Evolutionary conservation across 2,329 filamentous ascomycete species (phyloP).

Genomic region (Macrophomina tecta): DNA sequence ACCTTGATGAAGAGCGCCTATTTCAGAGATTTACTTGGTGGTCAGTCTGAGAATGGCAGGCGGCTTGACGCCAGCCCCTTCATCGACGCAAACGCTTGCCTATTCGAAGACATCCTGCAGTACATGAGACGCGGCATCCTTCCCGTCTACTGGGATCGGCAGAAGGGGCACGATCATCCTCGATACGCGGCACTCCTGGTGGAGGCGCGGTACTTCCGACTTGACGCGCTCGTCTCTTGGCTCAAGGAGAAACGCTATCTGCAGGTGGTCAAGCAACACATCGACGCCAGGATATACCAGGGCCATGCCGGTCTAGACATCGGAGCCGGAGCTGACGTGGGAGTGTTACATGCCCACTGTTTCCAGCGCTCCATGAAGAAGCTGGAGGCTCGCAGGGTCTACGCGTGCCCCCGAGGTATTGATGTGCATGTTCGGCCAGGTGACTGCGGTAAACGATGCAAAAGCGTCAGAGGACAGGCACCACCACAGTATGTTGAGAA

Average conservation of each 20-base stretch:
- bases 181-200: conserved; percentile 40
- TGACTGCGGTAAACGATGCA: background rate
- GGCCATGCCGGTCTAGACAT: background rate
- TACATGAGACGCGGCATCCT: conserved; percentile 42
- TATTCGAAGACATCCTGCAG: conserved; percentile 45
- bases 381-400: background rate
- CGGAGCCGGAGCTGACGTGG: background rate
- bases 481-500: background rate
- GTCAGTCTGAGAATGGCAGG: conserved; percentile 32
- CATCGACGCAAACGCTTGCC: conserved; percentile 42
- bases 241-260: background rate
- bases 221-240: background rate
- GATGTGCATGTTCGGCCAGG: background rate
- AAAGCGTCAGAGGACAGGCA: background rate
- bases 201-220: conserved; percentile 44
- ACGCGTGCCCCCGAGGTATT: background rate
- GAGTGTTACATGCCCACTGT: background rate
- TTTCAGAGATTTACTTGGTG: conserved; percentile 36
- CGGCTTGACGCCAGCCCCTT: conserved; percentile 42
- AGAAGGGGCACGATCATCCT: conserved; percentile 39
- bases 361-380: background rate
- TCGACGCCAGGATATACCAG: background rate
- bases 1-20: conserved; percentile 34
- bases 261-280: background rate
- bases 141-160: conserved; percentile 44